Base-by-base conservation (phyloP, 2,329 filamentous ascomycete genomes). In the Paecilomyces formosus region DNA sequence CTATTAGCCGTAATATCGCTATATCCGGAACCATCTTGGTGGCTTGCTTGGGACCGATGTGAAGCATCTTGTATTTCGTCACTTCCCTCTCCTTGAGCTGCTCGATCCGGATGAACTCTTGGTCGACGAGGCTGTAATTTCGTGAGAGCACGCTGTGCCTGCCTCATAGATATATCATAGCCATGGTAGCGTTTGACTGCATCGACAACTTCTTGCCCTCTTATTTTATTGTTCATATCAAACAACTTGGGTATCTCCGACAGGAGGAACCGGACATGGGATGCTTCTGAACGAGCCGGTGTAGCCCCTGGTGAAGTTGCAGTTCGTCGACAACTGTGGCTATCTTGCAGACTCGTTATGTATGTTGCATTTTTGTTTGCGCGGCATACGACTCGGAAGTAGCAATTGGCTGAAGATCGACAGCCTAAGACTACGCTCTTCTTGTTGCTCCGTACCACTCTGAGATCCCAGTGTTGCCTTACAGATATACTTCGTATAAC, bases 381-480 rank as follows among this genome's bases (percentile, higher is more conserved):
- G 54, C 73, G 73, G 61, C 73, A 74, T 57, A 75, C 72, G 35
- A 73, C 73, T 15, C 73, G 73, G 59, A 75, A 75, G 57, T 65
- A 72, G 62, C 73, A 75, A 66, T 70, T 74, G 61, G 64, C 58
- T 30, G 70, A 72, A 6, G 73, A 74, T 52, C 73, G 71, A 62
- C 73, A 75, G 31, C 72, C 72, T 56, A 75, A 68, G n/a, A 75
- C 72, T 55, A 75, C 73, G 52, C 72, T 74, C 56, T 75, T 74
- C 60, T 73, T 74, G 59, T 75, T 75, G 64, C 73, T 75, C 53
- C 73, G 68, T 54, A 70, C 67, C 39, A 75, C 73, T 31, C 73
- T 70, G 45, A 75, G 69, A 58, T 75, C 72, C 73, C 73, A 75
- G 58, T 74, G 71, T 51, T 75, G 73, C 21, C 71, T 65, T 33